Evolutionary conservation across 1,284 basidiomycete species (phyloP).

Genomic region (Ustilago esculenta): DNA sequence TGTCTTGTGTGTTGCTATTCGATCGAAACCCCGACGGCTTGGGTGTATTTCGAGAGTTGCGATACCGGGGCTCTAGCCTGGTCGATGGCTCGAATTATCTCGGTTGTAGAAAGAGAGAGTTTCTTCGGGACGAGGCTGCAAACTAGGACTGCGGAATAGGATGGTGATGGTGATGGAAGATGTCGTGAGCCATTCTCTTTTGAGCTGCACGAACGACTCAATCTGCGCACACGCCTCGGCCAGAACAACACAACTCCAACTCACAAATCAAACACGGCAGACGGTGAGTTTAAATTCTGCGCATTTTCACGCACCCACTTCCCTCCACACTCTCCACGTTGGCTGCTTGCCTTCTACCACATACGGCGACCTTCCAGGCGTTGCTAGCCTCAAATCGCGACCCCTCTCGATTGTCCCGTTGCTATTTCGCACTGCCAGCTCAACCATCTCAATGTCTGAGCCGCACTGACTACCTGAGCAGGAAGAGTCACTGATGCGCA

Average conservation of each 20-base stretch:
- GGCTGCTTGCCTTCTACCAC: constrained; percentile 17
- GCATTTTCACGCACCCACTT: constrained; percentile 5
- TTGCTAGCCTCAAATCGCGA: constrained; percentile 4
- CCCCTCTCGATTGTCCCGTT: no score
- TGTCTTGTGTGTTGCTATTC: neutral
- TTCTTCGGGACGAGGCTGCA: no score
- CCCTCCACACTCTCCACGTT: constrained; percentile 24
- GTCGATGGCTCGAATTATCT: no score
- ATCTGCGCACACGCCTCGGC: constrained; percentile 9
- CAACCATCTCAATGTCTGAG: neutral
- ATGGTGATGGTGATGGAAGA: constrained; percentile 1
- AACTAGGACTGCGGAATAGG: neutral
- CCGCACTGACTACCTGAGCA: no score
- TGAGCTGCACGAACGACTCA: neutral
- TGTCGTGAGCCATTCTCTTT: constrained; percentile 23
- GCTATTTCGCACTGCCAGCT: no score
- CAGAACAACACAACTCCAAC: no score
- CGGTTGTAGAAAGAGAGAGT: no score
- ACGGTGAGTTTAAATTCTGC: no score
- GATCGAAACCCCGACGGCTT: neutral
- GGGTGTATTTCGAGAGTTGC: neutral
- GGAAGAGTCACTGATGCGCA: no score
- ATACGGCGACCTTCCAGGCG: constrained; percentile 32
- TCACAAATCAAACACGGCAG: neutral
- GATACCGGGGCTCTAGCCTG: no score